phyloP scores from a whole-genome alignment of 306 rosid species.

The Purshia tridentata region DNA sequence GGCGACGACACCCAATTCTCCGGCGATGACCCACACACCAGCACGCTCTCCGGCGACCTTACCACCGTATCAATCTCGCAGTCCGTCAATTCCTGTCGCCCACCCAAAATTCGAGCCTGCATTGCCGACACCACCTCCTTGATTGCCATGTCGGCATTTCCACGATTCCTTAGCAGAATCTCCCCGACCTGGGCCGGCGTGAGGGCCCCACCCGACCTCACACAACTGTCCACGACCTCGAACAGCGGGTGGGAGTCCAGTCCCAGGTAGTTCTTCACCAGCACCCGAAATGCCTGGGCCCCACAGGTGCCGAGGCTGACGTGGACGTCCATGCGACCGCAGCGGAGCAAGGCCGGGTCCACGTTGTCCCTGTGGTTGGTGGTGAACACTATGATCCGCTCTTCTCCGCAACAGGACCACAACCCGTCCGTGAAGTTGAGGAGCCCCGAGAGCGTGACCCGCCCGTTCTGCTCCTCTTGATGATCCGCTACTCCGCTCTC shows the following conservation, averaged over 20 bases:
- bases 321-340: conserved; percentile 90
- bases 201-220: conserved; percentile 62
- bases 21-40: conserved; percentile 58
- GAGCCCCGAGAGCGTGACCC: conserved; percentile 82
- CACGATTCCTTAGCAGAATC: conserved; percentile 62
- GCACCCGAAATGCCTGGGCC: conserved; percentile 53
- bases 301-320: conserved; percentile 80
- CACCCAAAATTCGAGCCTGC: conserved; percentile 52
- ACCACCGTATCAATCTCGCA: conserved; percentile 33
- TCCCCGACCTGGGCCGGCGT: conserved; percentile 89
- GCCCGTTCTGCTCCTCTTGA: conserved; percentile 40
- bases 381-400: conserved; percentile 74
- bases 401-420: conserved; percentile 90
- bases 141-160: conserved; percentile 57
- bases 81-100: conserved; percentile 30
- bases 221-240: conserved; percentile 61
- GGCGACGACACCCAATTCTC: conserved; percentile 62
- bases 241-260: conserved; percentile 54
- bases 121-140: conserved; percentile 63
- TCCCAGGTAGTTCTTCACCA: conserved; percentile 60
- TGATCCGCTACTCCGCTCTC: background rate
- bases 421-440: conserved; percentile 80
- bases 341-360: conserved; percentile 76
- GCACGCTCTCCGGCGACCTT: conserved; percentile 80
- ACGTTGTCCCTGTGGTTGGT: conserved; percentile 70